Conservation (phyloP, 306 rosid genomes). For the Glycine latifolia region DNA sequence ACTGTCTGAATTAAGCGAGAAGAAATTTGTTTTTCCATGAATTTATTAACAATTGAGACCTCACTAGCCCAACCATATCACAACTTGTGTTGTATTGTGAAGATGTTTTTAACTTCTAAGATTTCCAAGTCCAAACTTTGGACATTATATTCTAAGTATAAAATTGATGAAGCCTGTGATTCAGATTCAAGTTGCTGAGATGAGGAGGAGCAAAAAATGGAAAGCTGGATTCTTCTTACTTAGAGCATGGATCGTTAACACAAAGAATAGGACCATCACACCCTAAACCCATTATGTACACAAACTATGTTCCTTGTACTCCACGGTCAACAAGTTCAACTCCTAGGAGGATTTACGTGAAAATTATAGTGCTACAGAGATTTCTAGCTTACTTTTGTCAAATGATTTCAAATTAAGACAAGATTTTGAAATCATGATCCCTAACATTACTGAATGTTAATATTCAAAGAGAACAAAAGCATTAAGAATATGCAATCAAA, state of each 20-base stretch:
- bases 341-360: not conserved
- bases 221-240: not conserved
- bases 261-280: not conserved
- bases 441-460: not conserved
- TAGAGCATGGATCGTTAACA: not conserved
- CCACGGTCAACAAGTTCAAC: not conserved
- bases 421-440: not conserved
- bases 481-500: conserved; percentile 7
- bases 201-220: not conserved
- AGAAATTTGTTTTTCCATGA: not conserved
- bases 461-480: not conserved
- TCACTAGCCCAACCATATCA: conserved; percentile 7
- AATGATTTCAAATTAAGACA: not conserved
- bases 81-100: not conserved
- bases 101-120: not conserved
- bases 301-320: not conserved
- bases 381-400: conserved; percentile 3
- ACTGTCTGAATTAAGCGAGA: not conserved
- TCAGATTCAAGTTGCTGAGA: not conserved
- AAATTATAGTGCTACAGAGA: not conserved
- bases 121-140: not conserved
- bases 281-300: not conserved
- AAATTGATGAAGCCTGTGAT: conserved; percentile 10
- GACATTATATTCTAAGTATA: not conserved
- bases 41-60: conserved; percentile 2